Evolutionary conservation across 2,329 filamentous ascomycete species (phyloP).

Genomic region (Chaetomiaceae sp.): DNA sequence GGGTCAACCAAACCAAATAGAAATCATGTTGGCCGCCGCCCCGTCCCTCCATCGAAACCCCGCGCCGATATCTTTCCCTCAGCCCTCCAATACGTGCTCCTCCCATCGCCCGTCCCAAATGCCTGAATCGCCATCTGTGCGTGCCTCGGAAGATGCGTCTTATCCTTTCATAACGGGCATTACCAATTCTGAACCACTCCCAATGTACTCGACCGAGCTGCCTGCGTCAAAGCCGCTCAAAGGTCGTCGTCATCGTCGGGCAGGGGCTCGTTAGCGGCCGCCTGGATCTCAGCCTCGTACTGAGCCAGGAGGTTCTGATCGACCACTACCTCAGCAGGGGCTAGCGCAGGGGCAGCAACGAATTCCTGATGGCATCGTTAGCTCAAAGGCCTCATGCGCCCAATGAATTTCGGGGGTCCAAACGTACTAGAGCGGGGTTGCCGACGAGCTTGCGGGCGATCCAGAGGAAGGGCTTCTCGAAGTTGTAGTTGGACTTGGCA

Average conservation of each 20-base stretch:
- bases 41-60: constrained; percentile 12
- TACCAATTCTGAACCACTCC: constrained; percentile 23
- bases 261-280: constrained; percentile 76
- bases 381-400: constrained; percentile 19
- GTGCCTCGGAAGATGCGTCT: constrained; percentile 20
- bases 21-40: constrained; percentile 21
- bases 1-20: constrained; percentile 20
- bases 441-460: constrained; percentile 96
- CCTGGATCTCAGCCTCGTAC: constrained; percentile 86
- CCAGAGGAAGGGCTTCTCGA: constrained; percentile 99
- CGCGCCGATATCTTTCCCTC: constrained; percentile 12
- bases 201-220: constrained; percentile 12
- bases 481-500: constrained; percentile 99
- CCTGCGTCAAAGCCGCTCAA: constrained; percentile 16
- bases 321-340: constrained; percentile 86
- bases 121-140: constrained; percentile 23
- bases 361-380: constrained; percentile 66
- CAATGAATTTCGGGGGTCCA: not conserved
- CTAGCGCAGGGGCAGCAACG: constrained; percentile 89
- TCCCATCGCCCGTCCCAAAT: constrained; percentile 20
- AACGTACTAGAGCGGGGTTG: constrained; percentile 75
- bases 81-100: constrained; percentile 5
- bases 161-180: constrained; percentile 29
- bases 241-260: constrained; percentile 71
- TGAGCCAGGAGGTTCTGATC: constrained; percentile 75